Percentiles rank a stretch among this genome's conserved stretches.
Conservation (phyloP, 2,329 filamentous ascomycete genomes). For the Colletotrichum kahawae region DNA sequence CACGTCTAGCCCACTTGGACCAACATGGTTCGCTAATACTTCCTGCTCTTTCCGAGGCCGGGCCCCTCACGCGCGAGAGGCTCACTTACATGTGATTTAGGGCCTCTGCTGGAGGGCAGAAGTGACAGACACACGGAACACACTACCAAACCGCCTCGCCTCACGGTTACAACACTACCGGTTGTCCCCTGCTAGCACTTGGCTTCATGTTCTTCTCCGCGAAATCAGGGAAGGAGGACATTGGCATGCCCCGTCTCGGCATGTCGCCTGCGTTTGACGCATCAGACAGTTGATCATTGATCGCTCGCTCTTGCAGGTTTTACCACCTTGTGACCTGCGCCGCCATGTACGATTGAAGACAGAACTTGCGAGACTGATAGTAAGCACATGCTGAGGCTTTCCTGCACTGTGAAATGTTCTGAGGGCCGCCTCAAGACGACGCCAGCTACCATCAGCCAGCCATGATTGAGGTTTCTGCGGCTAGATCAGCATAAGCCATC, state of each 20-base stretch:
- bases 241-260: neutral
- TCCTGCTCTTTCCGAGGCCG: neutral
- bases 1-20: neutral
- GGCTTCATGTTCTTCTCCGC: neutral
- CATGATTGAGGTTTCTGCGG: neutral
- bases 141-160: neutral
- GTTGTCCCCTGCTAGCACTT: neutral
- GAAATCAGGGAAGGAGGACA: neutral
- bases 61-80: neutral
- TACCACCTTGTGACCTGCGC: neutral
- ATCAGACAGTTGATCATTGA: neutral
- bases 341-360: neutral
- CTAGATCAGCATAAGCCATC: neutral
- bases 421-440: neutral
- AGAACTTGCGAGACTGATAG: neutral
- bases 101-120: neutral
- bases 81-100: conserved; percentile 15
- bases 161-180: neutral
- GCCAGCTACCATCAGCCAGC: neutral
- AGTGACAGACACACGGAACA: neutral
- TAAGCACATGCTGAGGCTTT: neutral
- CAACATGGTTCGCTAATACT: neutral
- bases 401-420: neutral
- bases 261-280: neutral
- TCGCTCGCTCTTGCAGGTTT: neutral